Evolutionary conservation across 2,329 filamentous ascomycete species (phyloP).

Genomic region (Aspergillus clavatus): DNA sequence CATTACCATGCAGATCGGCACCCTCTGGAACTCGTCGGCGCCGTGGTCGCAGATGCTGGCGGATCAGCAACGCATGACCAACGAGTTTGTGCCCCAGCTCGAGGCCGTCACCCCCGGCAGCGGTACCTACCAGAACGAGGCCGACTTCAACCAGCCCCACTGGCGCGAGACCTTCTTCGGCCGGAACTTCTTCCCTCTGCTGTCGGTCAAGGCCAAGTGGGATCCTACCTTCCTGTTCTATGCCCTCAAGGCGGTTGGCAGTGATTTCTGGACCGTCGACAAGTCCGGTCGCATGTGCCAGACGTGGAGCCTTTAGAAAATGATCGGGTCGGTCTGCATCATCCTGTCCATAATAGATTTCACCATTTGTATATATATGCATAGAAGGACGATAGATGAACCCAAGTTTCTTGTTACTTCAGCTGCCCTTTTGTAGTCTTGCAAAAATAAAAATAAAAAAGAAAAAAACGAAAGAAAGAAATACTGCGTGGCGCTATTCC

Average conservation of each 20-base stretch:
- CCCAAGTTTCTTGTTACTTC: no score
- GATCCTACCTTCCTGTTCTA: slow-evolving; percentile 42
- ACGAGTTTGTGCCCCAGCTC: slow-evolving; percentile 37
- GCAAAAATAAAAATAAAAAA: no score
- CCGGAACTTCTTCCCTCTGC: slow-evolving; percentile 34
- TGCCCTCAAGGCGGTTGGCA: slow-evolving; percentile 36
- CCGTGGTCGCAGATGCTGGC: slow-evolving; percentile 34
- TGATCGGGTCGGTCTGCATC: no score
- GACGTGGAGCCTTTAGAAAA: no score
- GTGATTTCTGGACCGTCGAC: slow-evolving; percentile 32
- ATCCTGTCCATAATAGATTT: no score
- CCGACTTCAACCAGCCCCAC: slow-evolving; percentile 38
- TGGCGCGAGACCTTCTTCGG: slow-evolving; percentile 43
- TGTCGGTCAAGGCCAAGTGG: slow-evolving; percentile 39
- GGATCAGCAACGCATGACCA: slow-evolving; percentile 36
- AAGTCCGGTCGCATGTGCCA: slow-evolving; percentile 28
- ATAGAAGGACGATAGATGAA: no score
- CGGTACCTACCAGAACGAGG: slow-evolving; percentile 43
- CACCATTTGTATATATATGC: no score
- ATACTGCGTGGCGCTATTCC: no score
- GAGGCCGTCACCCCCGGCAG: slow-evolving; percentile 36
- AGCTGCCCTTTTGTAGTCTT: no score
- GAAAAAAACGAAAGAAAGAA: no score
- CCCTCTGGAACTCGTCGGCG: slow-evolving; percentile 36
- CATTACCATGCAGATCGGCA: slow-evolving; percentile 33